Base-by-base conservation (phyloP, 2,329 filamentous ascomycete genomes). In the Cryphonectria japonica region DNA sequence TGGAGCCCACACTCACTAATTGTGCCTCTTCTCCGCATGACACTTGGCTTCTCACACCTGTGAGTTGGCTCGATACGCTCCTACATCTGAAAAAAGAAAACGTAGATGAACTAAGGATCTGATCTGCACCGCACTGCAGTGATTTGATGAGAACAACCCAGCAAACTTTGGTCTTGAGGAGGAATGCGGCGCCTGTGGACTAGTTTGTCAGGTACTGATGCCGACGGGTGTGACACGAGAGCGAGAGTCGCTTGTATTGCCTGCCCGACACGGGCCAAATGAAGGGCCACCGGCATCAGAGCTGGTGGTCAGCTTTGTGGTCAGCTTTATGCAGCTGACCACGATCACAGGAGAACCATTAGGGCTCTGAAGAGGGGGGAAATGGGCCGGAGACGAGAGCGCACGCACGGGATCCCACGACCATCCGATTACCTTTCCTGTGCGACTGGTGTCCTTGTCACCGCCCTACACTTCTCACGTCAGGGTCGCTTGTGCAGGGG, bases 401-500 rank as follows among this genome's bases (percentile, higher is more conserved):
- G n/a, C 66, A 70, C 60, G 61, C 39, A 66, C 54, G 57, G 50
- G 46, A 43, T 14, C 19, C n/a, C n/a, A 43, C 32, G 43, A 57
- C 54, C 52, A 62, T 34, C 37, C 32, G 41, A 59, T 66, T 54
- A 19, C 39, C 22, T 14, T 43, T 52, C 61, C 46, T 43, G 69
- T 67, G 46, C 65, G 29, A 61, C 59, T n/a, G 16, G n/a, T n/a
- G 41, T 67, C 66, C 57, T 37, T 50, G 37, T 66, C 57, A 50
- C 50, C 57, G 52, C 41, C 41, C 50, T 26, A 59, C 62, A 46
- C 67, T 63, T 39, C 69, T 68, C 69, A 50, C 57, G n/a, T 26
- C 16, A 29, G 34, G 66, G 54, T 29, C 41, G 34, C 37, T 9
- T 32, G 46, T 66, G 26, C 71, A 72, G 70, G 71, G 69, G 67